Percentiles rank a stretch among this genome's conserved stretches.
phyloP scores from a whole-genome alignment of 23 red algal species.

The Gracilaria gracilis region DNA sequence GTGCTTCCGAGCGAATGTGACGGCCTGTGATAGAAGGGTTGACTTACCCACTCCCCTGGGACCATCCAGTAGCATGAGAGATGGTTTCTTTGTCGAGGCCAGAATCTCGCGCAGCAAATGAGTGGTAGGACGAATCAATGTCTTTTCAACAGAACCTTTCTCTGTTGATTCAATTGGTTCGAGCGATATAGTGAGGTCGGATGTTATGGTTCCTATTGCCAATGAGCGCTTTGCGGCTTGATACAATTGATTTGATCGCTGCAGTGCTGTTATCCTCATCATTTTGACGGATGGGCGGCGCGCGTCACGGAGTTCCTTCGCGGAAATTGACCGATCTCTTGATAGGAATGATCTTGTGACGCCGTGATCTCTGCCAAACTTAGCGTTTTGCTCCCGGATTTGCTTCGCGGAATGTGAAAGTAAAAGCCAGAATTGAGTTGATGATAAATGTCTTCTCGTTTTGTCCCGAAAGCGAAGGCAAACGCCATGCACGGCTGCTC shows the following conservation, averaged over 20 bases:
- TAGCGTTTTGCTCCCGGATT: not conserved
- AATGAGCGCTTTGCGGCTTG: not conserved
- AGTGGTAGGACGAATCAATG: constrained; percentile 35
- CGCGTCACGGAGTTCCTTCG: not conserved
- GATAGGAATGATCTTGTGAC: not conserved
- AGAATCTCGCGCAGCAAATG: constrained; percentile 14
- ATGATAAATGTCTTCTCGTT: too few species aligned
- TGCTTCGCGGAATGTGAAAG: too few species aligned
- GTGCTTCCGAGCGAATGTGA: constrained; percentile 46
- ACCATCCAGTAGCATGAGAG: constrained; percentile 62
- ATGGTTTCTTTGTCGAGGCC: not conserved
- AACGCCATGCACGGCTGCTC: too few species aligned
- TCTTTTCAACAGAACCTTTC: not conserved
- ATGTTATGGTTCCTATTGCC: not conserved
- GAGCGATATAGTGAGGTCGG: constrained; percentile 11
- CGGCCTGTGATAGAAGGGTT: constrained; percentile 43
- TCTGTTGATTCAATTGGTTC: not conserved
- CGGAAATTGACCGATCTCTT: not conserved
- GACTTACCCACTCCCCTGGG: constrained; percentile 64
- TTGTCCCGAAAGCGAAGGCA: too few species aligned
- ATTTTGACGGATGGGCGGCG: not conserved
- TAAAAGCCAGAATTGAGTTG: too few species aligned
- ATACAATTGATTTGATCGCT: constrained; percentile 4
- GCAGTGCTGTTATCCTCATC: not conserved
- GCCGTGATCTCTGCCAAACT: not conserved